Evolutionary conservation across 805 yeast species (phyloP).

Genomic region (Phaffomyces thermotolerans): DNA sequence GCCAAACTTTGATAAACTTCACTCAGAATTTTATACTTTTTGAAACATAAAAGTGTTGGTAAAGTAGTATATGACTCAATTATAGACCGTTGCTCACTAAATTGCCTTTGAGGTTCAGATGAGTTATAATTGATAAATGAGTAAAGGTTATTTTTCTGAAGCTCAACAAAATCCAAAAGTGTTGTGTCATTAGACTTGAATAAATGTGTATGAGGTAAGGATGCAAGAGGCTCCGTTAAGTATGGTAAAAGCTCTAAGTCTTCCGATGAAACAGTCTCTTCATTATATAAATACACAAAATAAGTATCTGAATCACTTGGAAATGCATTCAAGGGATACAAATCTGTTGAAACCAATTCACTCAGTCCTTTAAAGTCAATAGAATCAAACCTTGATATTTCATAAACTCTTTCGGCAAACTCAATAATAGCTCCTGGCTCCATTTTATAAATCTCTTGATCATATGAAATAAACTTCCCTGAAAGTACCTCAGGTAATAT

Average conservation of each 20-base stretch:
- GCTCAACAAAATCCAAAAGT: slow-evolving; percentile 29
- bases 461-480: slow-evolving; percentile 34
- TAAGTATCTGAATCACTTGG: slow-evolving; percentile 35
- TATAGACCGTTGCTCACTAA: slow-evolving; percentile 39
- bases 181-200: slow-evolving; percentile 43
- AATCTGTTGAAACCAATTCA: slow-evolving; percentile 1
- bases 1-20: slow-evolving; percentile 53
- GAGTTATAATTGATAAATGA: slow-evolving; percentile 37
- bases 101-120: slow-evolving; percentile 26
- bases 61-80: slow-evolving; percentile 48
- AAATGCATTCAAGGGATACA: neutral
- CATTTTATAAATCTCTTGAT: slow-evolving; percentile 14
- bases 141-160: slow-evolving; percentile 31
- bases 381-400: slow-evolving; percentile 36
- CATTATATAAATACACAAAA: slow-evolving; percentile 48
- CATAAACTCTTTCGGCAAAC: slow-evolving; percentile 42
- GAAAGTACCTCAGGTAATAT: slow-evolving; percentile 44
- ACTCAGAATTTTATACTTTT: slow-evolving; percentile 47
- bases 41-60: slow-evolving; percentile 58
- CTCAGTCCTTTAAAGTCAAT: slow-evolving; percentile 15
- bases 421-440: slow-evolving; percentile 28
- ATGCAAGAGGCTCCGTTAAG: slow-evolving; percentile 51
- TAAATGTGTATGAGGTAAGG: slow-evolving; percentile 48
- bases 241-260: slow-evolving; percentile 57
- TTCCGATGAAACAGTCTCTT: slow-evolving; percentile 45